Evolutionary conservation across 1,284 basidiomycete species (phyloP).

Genomic region (Puccinia coronata): DNA sequence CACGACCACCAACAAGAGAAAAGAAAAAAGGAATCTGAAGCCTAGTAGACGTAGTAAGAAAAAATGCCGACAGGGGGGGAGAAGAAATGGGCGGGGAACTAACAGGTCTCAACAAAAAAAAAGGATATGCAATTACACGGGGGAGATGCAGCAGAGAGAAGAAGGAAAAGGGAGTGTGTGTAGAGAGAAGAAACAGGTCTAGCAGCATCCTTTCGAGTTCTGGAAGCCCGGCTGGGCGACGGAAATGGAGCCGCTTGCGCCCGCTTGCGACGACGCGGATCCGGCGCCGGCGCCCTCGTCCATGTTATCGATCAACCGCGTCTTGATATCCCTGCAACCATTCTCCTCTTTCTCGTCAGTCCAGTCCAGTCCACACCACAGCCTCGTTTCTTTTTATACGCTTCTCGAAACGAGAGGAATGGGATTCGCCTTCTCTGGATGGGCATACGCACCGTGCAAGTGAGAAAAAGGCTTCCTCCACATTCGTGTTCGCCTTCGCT

Average conservation of each 20-base stretch:
- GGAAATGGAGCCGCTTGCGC: conserved; percentile 37
- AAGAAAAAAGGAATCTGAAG: too few species aligned
- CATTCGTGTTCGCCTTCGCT: conserved; percentile 95
- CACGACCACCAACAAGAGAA: too few species aligned
- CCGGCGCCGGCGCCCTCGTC: conserved; percentile 41
- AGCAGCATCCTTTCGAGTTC: conserved; percentile 49
- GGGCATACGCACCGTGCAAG: conserved; percentile 75
- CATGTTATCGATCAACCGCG: conserved; percentile 84
- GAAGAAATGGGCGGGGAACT: too few species aligned
- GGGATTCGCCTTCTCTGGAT: too few species aligned
- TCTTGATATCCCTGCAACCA: conserved; percentile 82
- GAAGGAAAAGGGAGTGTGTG: not conserved
- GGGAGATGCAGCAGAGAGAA: not conserved
- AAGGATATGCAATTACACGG: conserved; percentile 13
- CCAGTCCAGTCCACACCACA: too few species aligned
- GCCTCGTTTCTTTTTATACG: too few species aligned
- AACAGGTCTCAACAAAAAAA: too few species aligned
- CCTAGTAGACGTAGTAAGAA: too few species aligned
- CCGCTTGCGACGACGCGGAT: conserved; percentile 17
- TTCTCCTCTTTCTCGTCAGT: not conserved
- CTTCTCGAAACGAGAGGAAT: too few species aligned
- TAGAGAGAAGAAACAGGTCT: not conserved
- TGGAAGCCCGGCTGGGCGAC: conserved; percentile 39
- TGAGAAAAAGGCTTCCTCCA: conserved; percentile 98
- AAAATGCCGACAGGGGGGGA: too few species aligned